Conservation (phyloP, 768 basidiomycete genomes). For the Leucocoprinus sp. region DNA sequence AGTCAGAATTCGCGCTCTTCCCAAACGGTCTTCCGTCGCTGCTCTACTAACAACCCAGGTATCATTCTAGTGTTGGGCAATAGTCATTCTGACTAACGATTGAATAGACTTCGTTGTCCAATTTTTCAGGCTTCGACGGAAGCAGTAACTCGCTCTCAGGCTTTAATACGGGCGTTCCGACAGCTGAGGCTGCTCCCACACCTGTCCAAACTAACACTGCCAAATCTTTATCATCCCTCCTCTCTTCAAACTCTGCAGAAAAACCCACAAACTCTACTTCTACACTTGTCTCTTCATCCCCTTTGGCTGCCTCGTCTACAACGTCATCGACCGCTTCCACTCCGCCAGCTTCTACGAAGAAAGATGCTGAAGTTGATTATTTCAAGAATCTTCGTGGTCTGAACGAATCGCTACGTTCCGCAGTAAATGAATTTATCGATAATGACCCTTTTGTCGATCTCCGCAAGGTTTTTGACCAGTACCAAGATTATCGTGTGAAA, state of each 20-base stretch:
- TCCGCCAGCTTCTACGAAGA: constrained; percentile 10
- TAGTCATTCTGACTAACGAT: not conserved
- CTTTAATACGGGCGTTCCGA: constrained; percentile 12
- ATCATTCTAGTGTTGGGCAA: not conserved
- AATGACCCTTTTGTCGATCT: constrained; percentile 67
- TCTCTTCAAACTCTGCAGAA: not conserved
- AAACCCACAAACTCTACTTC: not conserved
- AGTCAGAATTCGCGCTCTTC: constrained; percentile 56
- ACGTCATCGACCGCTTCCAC: constrained; percentile 4
- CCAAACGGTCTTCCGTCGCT: constrained; percentile 33
- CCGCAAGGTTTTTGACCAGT: constrained; percentile 44
- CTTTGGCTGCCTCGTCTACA: not conserved
- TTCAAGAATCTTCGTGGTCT: constrained; percentile 68
- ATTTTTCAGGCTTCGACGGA: constrained; percentile 45
- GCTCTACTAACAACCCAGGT: constrained; percentile 1
- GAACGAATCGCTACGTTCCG: constrained; percentile 57
- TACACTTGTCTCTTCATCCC: not conserved
- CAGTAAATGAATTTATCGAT: constrained; percentile 49
- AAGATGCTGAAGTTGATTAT: constrained; percentile 38
- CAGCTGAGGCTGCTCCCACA: constrained; percentile 10
- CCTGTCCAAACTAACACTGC: constrained; percentile 3
- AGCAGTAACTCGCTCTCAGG: constrained; percentile 26
- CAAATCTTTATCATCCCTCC: constrained; percentile 5
- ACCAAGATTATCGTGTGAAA: constrained; percentile 45
- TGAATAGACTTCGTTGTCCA: constrained; percentile 18